Conservation (phyloP, 805 yeast genomes). For the Kuraishia piskuri region DNA sequence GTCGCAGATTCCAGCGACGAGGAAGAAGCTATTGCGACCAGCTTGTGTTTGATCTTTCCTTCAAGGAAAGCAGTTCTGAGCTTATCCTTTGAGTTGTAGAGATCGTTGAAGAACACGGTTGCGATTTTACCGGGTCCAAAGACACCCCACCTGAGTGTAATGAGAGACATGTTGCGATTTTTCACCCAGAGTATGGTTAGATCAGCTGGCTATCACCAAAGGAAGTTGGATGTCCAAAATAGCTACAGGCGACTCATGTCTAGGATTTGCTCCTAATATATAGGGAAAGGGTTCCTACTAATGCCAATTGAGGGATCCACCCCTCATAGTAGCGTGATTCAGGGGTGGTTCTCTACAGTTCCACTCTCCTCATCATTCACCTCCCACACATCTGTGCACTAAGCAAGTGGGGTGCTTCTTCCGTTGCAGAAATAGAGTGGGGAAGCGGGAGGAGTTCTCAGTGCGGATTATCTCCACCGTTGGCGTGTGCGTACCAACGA, state of each 20-base stretch:
- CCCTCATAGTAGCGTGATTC: background rate
- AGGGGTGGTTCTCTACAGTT: too few relatives aligned
- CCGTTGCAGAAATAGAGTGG: background rate
- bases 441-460: background rate
- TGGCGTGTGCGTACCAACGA: too few relatives aligned
- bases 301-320: background rate
- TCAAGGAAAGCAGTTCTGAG: conserved; percentile 9
- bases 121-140: conserved; percentile 43
- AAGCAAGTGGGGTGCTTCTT: background rate
- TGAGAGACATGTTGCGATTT: background rate
- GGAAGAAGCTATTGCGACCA: conserved; percentile 32
- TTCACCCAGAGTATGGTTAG: too few relatives aligned
- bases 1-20: conserved; percentile 20
- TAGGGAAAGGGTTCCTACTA: background rate
- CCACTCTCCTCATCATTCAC: background rate
- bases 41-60: conserved; percentile 21
- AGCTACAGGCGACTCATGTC: background rate
- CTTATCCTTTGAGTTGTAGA: conserved; percentile 15
- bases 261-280: background rate
- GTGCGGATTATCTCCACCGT: background rate
- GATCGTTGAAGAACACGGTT: conserved; percentile 29
- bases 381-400: background rate
- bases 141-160: conserved; percentile 34
- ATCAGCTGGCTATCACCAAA: too few relatives aligned
- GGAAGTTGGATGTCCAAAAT: too few relatives aligned